Base-by-base conservation (phyloP, 1,284 basidiomycete genomes). In the Cryptococcus deneoformans region DNA sequence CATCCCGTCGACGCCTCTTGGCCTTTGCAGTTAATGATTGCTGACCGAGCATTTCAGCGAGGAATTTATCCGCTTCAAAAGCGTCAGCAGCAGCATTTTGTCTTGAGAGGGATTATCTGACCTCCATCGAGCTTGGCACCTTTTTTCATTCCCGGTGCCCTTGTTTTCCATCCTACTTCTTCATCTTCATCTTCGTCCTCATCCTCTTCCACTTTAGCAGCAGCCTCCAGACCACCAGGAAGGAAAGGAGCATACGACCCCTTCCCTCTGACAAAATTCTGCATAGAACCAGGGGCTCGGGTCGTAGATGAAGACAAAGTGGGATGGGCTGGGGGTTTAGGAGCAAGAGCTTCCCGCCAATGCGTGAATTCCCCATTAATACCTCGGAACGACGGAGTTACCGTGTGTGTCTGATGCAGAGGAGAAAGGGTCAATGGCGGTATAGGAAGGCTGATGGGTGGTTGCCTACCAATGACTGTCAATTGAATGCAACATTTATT, bases 241-340 rank as follows among this genome's bases (percentile, higher is more conserved):
- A 86, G 84, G 77, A 96, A 96, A 0, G 94, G 94, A 2, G 95
- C 85, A 75, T 94, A 87, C 29, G 89, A 89, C 37, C 91, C 89
- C 76, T 94, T 96, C 50, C 94, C 94, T 58, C 93, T 82, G 7
- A 97, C 92, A 77, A 98, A 98, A 62, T 86, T 88, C 62, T 84
- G 83, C 48, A 80, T 81, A 1, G 87, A 82, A 6, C 85, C 90
- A 4, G 92, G 92, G 8, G 89, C 88, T 57, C 93, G 85, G 58
- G 87, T 85, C 60, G 95, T 81, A 10, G 90, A 89, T 7, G 89
- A 91, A 14, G 90, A 92, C 2, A 87, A 88, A 5, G 88, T 79
- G 2, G 64, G 88, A 83, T 65, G 85, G 81, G 67, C 75, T 2
- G 76, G 72, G 73, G 77, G 62, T 78, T 75, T 65, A 72, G 85